Conservation (phyloP, 257 asterid genomes). For the Coffea canephora region DNA sequence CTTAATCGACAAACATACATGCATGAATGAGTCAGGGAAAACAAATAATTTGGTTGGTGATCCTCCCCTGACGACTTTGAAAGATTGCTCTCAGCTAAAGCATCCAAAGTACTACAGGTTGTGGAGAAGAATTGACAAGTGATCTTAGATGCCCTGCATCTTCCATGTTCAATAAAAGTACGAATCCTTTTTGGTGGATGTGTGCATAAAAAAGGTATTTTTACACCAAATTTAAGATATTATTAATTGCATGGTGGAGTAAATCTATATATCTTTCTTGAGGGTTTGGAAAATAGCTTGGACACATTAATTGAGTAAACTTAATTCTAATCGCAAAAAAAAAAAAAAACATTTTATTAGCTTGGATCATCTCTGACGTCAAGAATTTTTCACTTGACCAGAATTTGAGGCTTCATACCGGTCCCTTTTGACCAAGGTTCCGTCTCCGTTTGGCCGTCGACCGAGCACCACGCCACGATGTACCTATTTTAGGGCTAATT, state of each 20-base stretch:
- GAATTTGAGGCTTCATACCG: background rate
- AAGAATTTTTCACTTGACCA: background rate
- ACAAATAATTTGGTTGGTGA: background rate
- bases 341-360: no score
- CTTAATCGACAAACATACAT: background rate
- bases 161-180: background rate
- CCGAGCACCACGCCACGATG: background rate
- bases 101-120: background rate
- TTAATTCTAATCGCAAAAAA: no score
- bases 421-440: background rate
- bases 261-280: background rate
- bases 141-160: background rate
- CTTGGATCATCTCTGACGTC: background rate
- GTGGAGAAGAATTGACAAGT: background rate
- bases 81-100: background rate
- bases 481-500: background rate
- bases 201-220: background rate
- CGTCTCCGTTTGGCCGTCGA: background rate
- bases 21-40: background rate
- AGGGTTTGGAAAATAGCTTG: background rate
- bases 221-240: background rate
- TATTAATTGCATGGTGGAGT: background rate
- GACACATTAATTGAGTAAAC: background rate
- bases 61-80: background rate
- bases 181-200: background rate